These are phyloP conservation scores for Chlorella sp. DNA, from an alignment of 139 green algal species.

Conservation along the genomic window DNA sequence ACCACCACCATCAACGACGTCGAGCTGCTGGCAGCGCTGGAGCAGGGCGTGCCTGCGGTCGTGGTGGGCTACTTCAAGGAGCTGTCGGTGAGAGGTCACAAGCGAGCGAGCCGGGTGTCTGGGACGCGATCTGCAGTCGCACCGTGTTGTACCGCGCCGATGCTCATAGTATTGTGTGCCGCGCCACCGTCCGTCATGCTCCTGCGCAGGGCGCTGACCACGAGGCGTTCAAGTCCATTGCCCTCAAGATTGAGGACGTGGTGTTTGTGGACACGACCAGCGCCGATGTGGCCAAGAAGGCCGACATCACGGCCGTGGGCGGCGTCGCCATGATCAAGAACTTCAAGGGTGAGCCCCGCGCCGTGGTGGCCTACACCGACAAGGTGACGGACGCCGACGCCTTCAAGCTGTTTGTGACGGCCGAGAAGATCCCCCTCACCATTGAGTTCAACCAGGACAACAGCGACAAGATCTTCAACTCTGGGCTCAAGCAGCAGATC, in stretches of 20 bases:
- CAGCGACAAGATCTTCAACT: slow-evolving; percentile 68
- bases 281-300: slow-evolving; percentile 54
- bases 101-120: too few species aligned
- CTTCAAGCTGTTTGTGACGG: slow-evolving; percentile 40
- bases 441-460: slow-evolving; percentile 68
- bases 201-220: slow-evolving; percentile 51
- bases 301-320: slow-evolving; percentile 44
- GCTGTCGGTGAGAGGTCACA: slow-evolving; percentile 26
- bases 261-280: slow-evolving; percentile 58
- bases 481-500: slow-evolving; percentile 48
- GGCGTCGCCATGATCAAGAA: slow-evolving; percentile 56
- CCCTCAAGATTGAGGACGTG: slow-evolving; percentile 54
- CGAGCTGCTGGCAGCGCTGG: slow-evolving; percentile 40
- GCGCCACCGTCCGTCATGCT: not conserved
- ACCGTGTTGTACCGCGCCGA: too few species aligned
- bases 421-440: slow-evolving; percentile 67
- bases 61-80: slow-evolving; percentile 72
- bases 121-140: too few species aligned
- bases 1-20: slow-evolving; percentile 42
- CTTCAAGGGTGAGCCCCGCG: slow-evolving; percentile 41
- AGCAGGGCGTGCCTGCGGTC: slow-evolving; percentile 42
- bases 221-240: slow-evolving; percentile 46
- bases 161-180: not conserved
- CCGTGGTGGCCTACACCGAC: slow-evolving; percentile 7
- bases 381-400: not conserved